These are phyloP conservation scores for Cornus florida DNA, from an alignment of 148 eudicot genomes.

Conservation along the genomic window DNA sequence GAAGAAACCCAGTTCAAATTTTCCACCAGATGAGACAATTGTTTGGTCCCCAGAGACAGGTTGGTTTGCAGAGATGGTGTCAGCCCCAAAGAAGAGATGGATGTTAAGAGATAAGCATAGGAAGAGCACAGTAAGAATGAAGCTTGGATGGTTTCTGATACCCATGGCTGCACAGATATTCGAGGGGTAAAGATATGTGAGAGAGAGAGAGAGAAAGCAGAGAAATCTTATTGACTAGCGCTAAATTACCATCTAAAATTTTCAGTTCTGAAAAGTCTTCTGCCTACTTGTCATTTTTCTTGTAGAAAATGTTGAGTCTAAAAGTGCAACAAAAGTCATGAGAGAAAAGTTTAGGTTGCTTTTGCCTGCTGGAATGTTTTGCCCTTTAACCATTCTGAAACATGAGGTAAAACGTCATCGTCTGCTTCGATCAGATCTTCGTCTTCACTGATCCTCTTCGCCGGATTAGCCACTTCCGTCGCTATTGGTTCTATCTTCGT, in stretches of 20 bases:
- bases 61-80: slow-evolving; percentile 35
- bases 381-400: neutral
- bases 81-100: slow-evolving; percentile 26
- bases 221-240: slow-evolving; percentile 27
- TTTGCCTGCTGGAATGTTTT: neutral
- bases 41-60: slow-evolving; percentile 48
- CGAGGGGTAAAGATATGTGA: too few species aligned
- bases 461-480: too few species aligned
- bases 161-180: slow-evolving; percentile 14
- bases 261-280: slow-evolving; percentile 21
- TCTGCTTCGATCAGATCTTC: too few species aligned
- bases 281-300: too few species aligned
- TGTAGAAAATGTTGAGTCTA: neutral
- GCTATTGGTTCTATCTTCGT: too few species aligned
- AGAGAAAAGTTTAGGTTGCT: neutral
- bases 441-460: too few species aligned
- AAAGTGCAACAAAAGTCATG: neutral
- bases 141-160: too few species aligned
- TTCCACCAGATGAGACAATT: slow-evolving; percentile 33
- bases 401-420: neutral
- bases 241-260: slow-evolving; percentile 46
- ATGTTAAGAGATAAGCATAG: neutral
- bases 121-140: neutral
- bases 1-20: slow-evolving; percentile 47
- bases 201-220: too few species aligned